These are phyloP conservation scores for Calocybe gambosa DNA, from an alignment of 1,284 basidiomycete genomes.

Conservation along the genomic window DNA sequence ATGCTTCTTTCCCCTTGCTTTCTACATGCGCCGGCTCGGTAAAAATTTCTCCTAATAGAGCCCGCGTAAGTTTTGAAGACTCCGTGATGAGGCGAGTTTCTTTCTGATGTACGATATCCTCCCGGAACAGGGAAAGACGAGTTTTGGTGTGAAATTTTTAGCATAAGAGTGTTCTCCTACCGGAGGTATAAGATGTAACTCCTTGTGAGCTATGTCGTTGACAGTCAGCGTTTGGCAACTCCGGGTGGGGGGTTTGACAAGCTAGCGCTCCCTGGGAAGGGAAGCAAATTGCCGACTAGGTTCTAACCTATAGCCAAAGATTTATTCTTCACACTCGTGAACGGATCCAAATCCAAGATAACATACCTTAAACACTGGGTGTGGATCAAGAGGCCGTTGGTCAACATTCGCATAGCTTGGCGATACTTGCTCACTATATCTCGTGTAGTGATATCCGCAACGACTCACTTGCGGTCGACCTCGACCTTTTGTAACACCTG, in stretches of 20 bases:
- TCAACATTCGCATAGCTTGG: conserved; percentile 53
- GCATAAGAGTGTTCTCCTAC: neutral
- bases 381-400: conserved; percentile 58
- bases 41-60: conserved; percentile 58
- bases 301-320: conserved; percentile 11
- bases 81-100: conserved; percentile 38
- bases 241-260: neutral
- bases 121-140: conserved; percentile 1
- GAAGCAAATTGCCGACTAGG: conserved; percentile 38
- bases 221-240: neutral
- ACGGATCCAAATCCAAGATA: conserved; percentile 42
- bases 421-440: neutral
- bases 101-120: conserved; percentile 27
- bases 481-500: conserved; percentile 59
- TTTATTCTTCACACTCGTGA: conserved; percentile 34
- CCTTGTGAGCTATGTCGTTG: neutral
- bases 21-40: conserved; percentile 56
- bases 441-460: neutral
- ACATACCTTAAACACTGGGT: conserved; percentile 53
- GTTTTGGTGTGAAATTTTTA: conserved; percentile 3
- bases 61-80: conserved; percentile 42
- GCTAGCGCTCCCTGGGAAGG: conserved; percentile 26
- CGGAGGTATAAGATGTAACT: conserved; percentile 5
- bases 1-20: conserved; percentile 46
- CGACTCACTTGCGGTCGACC: conserved; percentile 52